Base-by-base conservation (phyloP, 495 filamentous ascomycete genomes). In the Penicillium cosmopolitanum region DNA sequence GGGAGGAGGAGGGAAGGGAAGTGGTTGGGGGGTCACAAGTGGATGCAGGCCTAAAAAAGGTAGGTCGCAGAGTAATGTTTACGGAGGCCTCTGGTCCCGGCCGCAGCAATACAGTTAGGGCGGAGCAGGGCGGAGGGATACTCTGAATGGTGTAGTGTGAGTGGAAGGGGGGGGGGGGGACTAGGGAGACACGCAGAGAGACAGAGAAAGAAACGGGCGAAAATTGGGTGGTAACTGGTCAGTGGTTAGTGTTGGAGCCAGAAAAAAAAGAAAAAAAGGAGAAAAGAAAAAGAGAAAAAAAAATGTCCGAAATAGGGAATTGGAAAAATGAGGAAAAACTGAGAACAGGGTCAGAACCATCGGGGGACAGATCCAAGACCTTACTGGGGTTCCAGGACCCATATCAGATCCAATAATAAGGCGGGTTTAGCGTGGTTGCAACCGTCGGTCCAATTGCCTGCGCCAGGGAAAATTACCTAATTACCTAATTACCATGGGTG, bases 341-440 rank as follows among this genome's bases (percentile, higher is more conserved):
- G 47, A 48, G 46, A 28, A 48, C 44, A 64, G 53, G 35, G 47
- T 57, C 56, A 63, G 60, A 58, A 58, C 51, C 43, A 53, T 65
- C 63, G 56, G 58, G 61, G 63, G 63, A 65, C 58, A 65, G 58
- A 65, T 59, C 63, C 65, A 66, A 61, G 62, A 61, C 66, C 65
- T 66, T 48, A 42, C 61, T 53, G 54, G 51, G 55, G 53, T 44
- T 60, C 66, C 54, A 62, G 66, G 71, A 67, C 69, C 71, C 71
- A 72, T 73, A 68, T 70, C 67, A 73, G 68, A 72, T 75, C 73
- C 73, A 76, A 76, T 73, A 69, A 71, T 69, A 68, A 69, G 69
- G 57, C 55, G 44, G 64, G 64, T 64, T 31, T 69, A 74, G 67
- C 63, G 68, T 72, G 63, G 67, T 74, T 74, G 69, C 71, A 75